Base-by-base conservation (phyloP, 2,329 filamentous ascomycete genomes). In the Graphiopsis chlorocephala region DNA sequence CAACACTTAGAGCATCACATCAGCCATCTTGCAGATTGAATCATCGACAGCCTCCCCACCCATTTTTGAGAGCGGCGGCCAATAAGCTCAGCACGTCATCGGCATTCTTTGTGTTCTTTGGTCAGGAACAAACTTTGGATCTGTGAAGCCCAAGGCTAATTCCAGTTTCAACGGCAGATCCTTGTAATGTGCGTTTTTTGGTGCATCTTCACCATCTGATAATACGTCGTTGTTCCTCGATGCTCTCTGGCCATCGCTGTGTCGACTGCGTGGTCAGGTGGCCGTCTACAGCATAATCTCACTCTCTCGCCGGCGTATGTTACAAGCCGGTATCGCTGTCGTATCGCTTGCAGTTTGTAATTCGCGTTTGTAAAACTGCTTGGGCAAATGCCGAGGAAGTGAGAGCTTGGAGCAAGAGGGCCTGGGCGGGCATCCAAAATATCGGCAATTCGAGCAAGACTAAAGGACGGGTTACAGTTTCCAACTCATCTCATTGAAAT, bases 81-180 rank as follows among this genome's bases (percentile, higher is more conserved):
- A 53, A 45, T 42, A n/a, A 45, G 28, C 53, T 58, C 8, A 45
- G 35, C 55, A 58, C 55, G 55, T 45, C 55, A 58, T 45, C 33
- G 17, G 20, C 4, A 17, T 12, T 50, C 47, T 50, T 50, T n/a
- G 15, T 26, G 47, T 45, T 42, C 55, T 23, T 56, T 56, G 53
- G 53, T 26, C 55, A 58, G 55, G 55, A 58, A 58, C 55, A 58
- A 58, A 58, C 33, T 25, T 23, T 58, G 35, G 6, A 58, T 58
- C 31, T 29, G 55, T 45, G 55, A 58, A 58, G 55, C 33, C 55
- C 20, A 20, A 58, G 31, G 35, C 23, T 58, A 42, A 23, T 56
- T 56, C 23, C 15, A 28, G 14, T 45, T 20, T 23, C 33, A 11
- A n/a, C 23, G 55, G 23, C 31, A 45, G 25, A 58, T 58, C 55